Base-by-base conservation (phyloP, 345 rosid species). In the Arabidopsis thaliana region DNA sequence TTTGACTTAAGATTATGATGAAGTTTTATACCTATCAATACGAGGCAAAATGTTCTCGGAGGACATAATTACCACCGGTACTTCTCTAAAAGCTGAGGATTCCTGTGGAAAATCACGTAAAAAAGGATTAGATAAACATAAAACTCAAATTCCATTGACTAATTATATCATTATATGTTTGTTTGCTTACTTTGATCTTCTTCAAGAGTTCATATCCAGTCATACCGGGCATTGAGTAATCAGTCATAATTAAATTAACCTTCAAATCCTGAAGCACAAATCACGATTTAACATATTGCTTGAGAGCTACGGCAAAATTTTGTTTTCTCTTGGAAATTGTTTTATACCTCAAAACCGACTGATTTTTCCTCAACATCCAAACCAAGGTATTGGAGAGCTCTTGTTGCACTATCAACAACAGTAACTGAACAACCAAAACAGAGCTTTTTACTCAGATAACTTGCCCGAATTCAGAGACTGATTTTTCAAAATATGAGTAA, bases 171-270 rank as follows among this genome's bases (percentile, higher is more conserved):
- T 55, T 14, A 2, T 7, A 22, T 41, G 6, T 25, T 25, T 16
- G 20, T 32, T 42, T 36, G 40, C 66, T 40, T n/a, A 90, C 96
- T 87, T 90, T 90, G 67, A 88, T 90, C 82, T 82, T 91, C 70
- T 91, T 91, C 33, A 91, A 88, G 56, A 91, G 88, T 68, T 91
- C 97, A 71, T 88, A 91, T 40, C 97, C 93, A 22, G 87, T 88
- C 97, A 91, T 91, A 28, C 93, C 92, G 0, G 93, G 97, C 97
- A 91, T 91, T 0, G 93, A 88, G 46, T 91, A 91, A 72, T 90
- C 96, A 0, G 96, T 90, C 86, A 90, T 87, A 14, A 90, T 88
- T 20, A 90, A 80, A 81, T 91, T 88, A 73, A 91, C 84, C 78
- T 88, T 91, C 83, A 91, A 80, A 71, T 81, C 88, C 93, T 93